Conservation (phyloP, 164 flowering plant species). For the Magnolia officinalis region DNA sequence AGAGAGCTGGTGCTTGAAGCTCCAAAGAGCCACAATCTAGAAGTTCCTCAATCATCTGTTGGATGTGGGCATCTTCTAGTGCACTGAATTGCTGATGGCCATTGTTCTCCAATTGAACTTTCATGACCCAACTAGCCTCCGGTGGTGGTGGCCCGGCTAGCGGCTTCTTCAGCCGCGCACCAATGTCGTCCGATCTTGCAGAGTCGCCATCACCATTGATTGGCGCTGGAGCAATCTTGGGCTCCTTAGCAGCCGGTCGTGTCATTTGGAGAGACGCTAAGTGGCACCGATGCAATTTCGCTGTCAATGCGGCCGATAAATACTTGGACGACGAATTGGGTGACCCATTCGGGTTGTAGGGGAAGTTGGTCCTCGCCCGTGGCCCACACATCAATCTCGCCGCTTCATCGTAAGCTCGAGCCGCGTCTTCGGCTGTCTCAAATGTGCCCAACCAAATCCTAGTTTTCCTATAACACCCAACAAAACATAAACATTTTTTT, state of each 20-base stretch:
- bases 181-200: conserved; percentile 5
- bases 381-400: conserved; percentile 91
- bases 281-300: conserved; percentile 73
- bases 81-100: conserved; percentile 35
- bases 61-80: conserved; percentile 65
- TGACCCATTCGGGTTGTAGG: conserved; percentile 56
- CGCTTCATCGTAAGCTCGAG: conserved; percentile 83
- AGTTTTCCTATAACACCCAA: conserved; percentile 53
- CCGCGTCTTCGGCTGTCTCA: conserved; percentile 90
- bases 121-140: conserved; percentile 31
- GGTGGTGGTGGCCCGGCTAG: not conserved
- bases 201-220: not conserved
- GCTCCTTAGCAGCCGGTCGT: conserved; percentile 24
- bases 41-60: conserved; percentile 73
- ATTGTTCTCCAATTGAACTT: conserved; percentile 26
- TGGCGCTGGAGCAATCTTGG: not conserved
- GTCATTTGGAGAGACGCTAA: conserved; percentile 72
- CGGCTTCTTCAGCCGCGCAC: not conserved
- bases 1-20: conserved; percentile 20
- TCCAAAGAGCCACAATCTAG: conserved; percentile 56
- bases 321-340: conserved; percentile 59
- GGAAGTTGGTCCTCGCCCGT: conserved; percentile 80
- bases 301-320: conserved; percentile 68
- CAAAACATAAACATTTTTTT: not conserved
- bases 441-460: conserved; percentile 93